phyloP scores from a whole-genome alignment of 352 stramenopile genomes.

The Discostella stelligera region DNA sequence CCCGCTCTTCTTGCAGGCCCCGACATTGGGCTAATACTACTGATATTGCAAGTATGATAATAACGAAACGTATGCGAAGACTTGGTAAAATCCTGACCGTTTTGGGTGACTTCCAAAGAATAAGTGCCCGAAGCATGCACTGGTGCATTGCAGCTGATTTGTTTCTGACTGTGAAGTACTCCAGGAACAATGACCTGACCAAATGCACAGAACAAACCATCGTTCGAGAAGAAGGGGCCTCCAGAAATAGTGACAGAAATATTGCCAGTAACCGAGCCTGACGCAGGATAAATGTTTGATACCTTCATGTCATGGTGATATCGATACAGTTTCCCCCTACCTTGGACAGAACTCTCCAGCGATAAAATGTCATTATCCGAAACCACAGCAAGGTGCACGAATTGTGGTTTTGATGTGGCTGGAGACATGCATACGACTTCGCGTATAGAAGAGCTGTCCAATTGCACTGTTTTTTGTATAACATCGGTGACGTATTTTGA shows the following conservation, averaged over 20 bases:
- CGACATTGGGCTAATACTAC: constrained; percentile 86
- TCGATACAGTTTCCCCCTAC: constrained; percentile 74
- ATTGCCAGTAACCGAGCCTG: constrained; percentile 85
- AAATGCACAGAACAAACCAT: constrained; percentile 88
- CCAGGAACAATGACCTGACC: constrained; percentile 79
- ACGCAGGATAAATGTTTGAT: constrained; percentile 82
- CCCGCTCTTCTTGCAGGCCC: constrained; percentile 86
- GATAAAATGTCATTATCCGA: constrained; percentile 35
- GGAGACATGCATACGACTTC: constrained; percentile 42
- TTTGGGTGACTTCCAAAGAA: constrained; percentile 86
- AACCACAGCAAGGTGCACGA: constrained; percentile 37
- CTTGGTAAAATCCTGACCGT: constrained; percentile 90
- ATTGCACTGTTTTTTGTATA: not conserved
- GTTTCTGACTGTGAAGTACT: constrained; percentile 70
- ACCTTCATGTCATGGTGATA: constrained; percentile 85
- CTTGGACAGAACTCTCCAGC: constrained; percentile 27
- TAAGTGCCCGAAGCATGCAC: constrained; percentile 82
- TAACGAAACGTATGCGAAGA: constrained; percentile 83
- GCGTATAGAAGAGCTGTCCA: not conserved
- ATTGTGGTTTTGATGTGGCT: constrained; percentile 28
- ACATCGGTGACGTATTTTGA: constrained; percentile 26
- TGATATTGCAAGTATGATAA: constrained; percentile 84
- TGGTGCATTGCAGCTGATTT: constrained; percentile 85
- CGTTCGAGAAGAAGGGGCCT: constrained; percentile 82
- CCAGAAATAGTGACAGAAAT: constrained; percentile 87